Base-by-base conservation (phyloP, 176 grass and related monocot genomes). In the Rhynchospora pubera region DNA sequence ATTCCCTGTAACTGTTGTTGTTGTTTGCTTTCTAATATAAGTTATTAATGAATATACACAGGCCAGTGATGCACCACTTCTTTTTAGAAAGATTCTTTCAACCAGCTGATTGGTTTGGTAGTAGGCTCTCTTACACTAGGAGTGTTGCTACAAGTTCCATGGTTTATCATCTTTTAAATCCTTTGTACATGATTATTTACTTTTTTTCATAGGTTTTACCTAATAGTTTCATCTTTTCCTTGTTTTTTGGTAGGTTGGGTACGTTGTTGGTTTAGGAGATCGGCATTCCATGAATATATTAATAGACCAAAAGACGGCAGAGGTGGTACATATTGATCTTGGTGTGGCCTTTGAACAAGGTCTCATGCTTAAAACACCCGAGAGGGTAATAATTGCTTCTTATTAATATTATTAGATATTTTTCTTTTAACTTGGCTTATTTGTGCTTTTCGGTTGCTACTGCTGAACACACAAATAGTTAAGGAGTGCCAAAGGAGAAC, bases 271-370 rank as follows among this genome's bases (percentile, higher is more conserved):
- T 60, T 89, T 97, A 83, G 95, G 95, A 86, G 95, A 94, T 92
- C 83, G 90, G 9, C 95, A 94, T 89, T 91, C 95, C 83, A 91
- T 94, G 95, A 97, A 97, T 85, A 92, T 94, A 91, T 92, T 97
- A 79, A 89, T 94, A 62, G 95, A 97, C 80, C 88, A 97, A 91
- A 90, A 93, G 47, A 97, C 95, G 16, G 92, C 95, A 1, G 95
- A 97, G 85, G 87, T 97, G 72, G 88, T 97, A 23, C 95, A 97
- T 80, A 97, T 93, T 62, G 95, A 94, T 89, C 90, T 97, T 89
- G 94, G 94, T 85, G 94, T 97, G 90, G 92, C 95, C 32, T 97
- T 97, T 88, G 95, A 97, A 81, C 95, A 94, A 78, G 95, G 95
- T 72, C 90, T 97, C 51, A 94, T 97, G 90, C 88, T 97, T 91